Conservation (phyloP, 2,329 filamentous ascomycete species). For the Trichocomaceae sp. region DNA sequence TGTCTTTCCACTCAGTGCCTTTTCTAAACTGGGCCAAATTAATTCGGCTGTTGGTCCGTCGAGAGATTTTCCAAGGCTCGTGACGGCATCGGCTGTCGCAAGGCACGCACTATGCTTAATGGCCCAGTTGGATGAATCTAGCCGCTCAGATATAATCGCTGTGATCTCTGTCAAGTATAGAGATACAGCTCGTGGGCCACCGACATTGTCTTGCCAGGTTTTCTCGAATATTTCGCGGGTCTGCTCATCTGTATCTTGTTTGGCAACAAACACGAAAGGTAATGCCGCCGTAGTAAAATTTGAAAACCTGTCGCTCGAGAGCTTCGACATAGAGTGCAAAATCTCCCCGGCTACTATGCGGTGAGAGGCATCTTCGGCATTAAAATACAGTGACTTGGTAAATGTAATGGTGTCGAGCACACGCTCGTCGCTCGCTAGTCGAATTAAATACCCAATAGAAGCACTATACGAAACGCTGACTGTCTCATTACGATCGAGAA, state of each 20-base stretch:
- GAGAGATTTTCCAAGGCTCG: slow-evolving; percentile 54
- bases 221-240: slow-evolving; percentile 73
- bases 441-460: slow-evolving; percentile 77
- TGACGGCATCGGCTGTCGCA: slow-evolving; percentile 66
- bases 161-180: slow-evolving; percentile 82
- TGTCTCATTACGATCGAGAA: slow-evolving; percentile 88
- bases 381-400: slow-evolving; percentile 67
- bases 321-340: slow-evolving; percentile 73
- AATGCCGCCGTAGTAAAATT: slow-evolving; percentile 67
- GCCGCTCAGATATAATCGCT: slow-evolving; percentile 56
- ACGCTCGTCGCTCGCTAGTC: slow-evolving; percentile 54
- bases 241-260: slow-evolving; percentile 76
- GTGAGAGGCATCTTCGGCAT: slow-evolving; percentile 67
- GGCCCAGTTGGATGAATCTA: slow-evolving; percentile 79
- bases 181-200: slow-evolving; percentile 71
- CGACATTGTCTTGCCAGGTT: slow-evolving; percentile 87
- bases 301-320: slow-evolving; percentile 82
- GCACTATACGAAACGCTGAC: slow-evolving; percentile 84
- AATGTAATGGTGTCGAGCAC: slow-evolving; percentile 50
- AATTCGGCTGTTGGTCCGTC: slow-evolving; percentile 53
- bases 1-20: slow-evolving; percentile 76
- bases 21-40: slow-evolving; percentile 80
- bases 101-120: slow-evolving; percentile 84
- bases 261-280: slow-evolving; percentile 81
- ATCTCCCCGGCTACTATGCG: slow-evolving; percentile 75